Evolutionary conservation across 1,284 basidiomycete genomes (phyloP), one percentile per base, ranked within the genome.

Genomic region (Ganoderma multipileum): DNA sequence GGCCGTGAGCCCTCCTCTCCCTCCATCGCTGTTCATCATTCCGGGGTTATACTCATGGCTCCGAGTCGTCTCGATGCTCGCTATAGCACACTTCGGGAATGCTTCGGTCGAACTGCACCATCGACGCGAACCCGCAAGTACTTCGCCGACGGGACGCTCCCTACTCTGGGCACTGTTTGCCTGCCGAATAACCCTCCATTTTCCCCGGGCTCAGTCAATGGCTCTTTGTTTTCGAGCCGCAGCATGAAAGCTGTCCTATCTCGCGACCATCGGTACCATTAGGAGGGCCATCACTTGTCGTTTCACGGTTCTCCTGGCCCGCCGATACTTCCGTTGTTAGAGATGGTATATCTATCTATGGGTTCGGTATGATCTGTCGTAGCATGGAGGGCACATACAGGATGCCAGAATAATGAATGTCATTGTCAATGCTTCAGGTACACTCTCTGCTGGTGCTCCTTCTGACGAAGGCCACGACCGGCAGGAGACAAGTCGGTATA

Each of bases 91-190:
- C 69, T 28, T 70, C 75, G 1, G 41, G 74, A 26, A 68, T 72
- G 28, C 42, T 73, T 1, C 72, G 71, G 9, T 78, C 77, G 3
- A 28, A 68, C 70, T 78, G 78, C 68, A 74, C 72, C 8, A 59
- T 59, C 8, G 63, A 67, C 2, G 50, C 63, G 12, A 65, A 65
- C 72, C 36, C 73, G 71, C 20, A 68, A 65, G n/a, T 79, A 75
- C 69, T 78, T 77, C 65, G 69, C 63, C 1, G 71, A 78, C 62
- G 78, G 75, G 30, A 77, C 74, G 23, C 71, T 79, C 7, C 77
- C 78, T 3, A 61, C 70, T 14, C 57, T 72, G n/a, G 77, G 71
- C 9, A 73, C 73, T 3, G 61, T 76, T 16, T 79, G 77, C 64
- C 41, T 66, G 7, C 65, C 73, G 6, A 76, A 76, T 65, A 69